Evolutionary conservation across 1,139 yeast species (phyloP).

Genomic region (Protomyces pachydermus): DNA sequence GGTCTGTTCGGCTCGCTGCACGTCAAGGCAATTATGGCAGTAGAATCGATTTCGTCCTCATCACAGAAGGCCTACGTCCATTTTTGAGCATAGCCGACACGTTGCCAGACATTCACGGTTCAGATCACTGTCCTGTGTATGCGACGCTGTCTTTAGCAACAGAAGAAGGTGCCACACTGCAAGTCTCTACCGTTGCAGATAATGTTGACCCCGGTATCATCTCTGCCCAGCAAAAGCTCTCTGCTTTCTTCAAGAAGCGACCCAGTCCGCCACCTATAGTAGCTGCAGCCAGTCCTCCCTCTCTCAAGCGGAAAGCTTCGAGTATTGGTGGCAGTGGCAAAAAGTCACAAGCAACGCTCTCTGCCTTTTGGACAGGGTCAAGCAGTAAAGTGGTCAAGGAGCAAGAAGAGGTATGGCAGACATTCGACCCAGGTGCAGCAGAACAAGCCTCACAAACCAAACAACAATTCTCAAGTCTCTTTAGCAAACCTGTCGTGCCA

Average conservation of each 20-base stretch:
- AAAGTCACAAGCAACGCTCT: background rate
- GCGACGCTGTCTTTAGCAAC: constrained; percentile 51
- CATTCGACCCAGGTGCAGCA: background rate
- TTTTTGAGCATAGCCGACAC: constrained; percentile 53
- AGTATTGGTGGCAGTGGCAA: background rate
- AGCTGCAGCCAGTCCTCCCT: background rate
- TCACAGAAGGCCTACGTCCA: constrained; percentile 43
- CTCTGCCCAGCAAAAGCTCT: background rate
- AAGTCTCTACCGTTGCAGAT: background rate
- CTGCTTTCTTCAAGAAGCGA: constrained; percentile 15
- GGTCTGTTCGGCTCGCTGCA: constrained; percentile 79
- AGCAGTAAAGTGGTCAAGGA: background rate
- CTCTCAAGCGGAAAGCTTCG: background rate
- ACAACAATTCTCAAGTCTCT: constrained; percentile 36
- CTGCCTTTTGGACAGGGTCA: background rate
- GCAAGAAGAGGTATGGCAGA: background rate
- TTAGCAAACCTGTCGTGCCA: constrained; percentile 38
- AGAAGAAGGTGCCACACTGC: background rate
- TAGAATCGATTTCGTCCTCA: constrained; percentile 70
- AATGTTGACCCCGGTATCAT: background rate
- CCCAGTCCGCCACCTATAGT: background rate
- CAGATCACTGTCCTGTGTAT: constrained; percentile 91
- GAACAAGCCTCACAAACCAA: constrained; percentile 3
- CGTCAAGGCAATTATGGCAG: constrained; percentile 55
- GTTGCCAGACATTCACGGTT: constrained; percentile 67